Evolutionary conservation across 176 grass and related monocot species (phyloP).

Genomic region (Paspalum vaginatum): DNA sequence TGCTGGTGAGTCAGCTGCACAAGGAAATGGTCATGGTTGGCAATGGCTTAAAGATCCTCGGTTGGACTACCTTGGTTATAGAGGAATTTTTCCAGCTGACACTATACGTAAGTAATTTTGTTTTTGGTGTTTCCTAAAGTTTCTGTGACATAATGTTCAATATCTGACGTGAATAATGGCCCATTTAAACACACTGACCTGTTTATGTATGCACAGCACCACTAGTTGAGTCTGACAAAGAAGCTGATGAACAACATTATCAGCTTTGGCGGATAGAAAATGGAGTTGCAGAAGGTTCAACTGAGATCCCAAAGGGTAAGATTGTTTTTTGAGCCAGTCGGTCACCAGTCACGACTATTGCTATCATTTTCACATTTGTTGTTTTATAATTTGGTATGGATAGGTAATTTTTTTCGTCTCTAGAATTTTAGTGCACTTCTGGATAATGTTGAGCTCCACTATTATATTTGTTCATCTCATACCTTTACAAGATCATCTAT

Average conservation of each 20-base stretch:
- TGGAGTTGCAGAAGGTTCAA: slow-evolving; percentile 84
- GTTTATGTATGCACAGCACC: slow-evolving; percentile 55
- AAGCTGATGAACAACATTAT: slow-evolving; percentile 82
- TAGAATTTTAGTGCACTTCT: background rate
- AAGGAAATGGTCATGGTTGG: slow-evolving; percentile 81
- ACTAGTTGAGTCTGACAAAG: slow-evolving; percentile 80
- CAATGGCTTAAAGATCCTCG: slow-evolving; percentile 88
- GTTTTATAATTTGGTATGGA: background rate
- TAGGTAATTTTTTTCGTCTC: background rate
- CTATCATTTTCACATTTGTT: background rate
- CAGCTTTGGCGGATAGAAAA: slow-evolving; percentile 75
- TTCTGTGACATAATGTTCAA: background rate
- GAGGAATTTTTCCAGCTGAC: slow-evolving; percentile 88
- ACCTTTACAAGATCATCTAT: background rate
- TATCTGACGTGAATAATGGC: background rate
- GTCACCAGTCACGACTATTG: background rate
- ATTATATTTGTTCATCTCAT: background rate
- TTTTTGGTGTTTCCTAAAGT: slow-evolving; percentile 7
- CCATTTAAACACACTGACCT: background rate
- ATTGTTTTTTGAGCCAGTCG: background rate
- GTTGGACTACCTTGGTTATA: slow-evolving; percentile 75
- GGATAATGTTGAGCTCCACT: background rate
- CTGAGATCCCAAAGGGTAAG: slow-evolving; percentile 92
- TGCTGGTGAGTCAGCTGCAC: slow-evolving; percentile 57
- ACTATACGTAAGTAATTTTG: slow-evolving; percentile 54